Conservation (phyloP, 2,329 filamentous ascomycete genomes). For the Stagonosporopsis vannaccii region DNA sequence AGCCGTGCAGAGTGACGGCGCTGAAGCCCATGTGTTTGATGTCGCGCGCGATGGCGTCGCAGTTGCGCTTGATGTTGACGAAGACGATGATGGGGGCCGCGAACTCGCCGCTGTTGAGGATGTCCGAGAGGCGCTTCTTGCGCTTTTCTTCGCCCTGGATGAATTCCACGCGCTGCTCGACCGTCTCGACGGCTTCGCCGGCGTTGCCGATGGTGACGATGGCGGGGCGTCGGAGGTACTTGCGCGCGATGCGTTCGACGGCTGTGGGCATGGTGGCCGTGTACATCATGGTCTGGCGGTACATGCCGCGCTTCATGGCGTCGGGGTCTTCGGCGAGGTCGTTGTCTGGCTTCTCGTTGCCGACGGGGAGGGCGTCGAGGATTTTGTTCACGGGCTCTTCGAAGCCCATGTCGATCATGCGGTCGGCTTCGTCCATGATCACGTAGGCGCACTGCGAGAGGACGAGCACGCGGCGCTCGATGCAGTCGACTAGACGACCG, state of each 20-base stretch:
- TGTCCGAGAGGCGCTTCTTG: constrained; percentile 94
- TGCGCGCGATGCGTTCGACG: constrained; percentile 95
- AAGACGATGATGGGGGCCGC: constrained; percentile 95
- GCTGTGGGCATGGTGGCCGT: constrained; percentile 95
- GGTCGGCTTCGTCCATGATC: constrained; percentile 99
- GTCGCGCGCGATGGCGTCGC: constrained; percentile 90
- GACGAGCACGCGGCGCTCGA: constrained; percentile 89
- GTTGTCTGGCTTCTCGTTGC: constrained; percentile 93
- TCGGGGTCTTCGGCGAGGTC: constrained; percentile 87
- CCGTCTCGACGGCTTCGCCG: constrained; percentile 95
- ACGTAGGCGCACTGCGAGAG: constrained; percentile 97
- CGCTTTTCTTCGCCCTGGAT: constrained; percentile 89
- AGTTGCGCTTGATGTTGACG: constrained; percentile 99
- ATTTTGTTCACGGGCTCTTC: constrained; percentile 98
- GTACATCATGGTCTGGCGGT: constrained; percentile 99
- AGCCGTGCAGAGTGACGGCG: constrained; percentile 89
- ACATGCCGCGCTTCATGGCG: constrained; percentile 85
- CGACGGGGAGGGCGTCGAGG: constrained; percentile 87
- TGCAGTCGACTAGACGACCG: constrained; percentile 94
- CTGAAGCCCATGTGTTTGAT: constrained; percentile 94
- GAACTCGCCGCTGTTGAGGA: constrained; percentile 82
- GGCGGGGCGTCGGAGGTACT: constrained; percentile 91
- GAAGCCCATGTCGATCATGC: constrained; percentile 98
- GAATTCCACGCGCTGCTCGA: constrained; percentile 96
- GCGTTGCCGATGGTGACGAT: constrained; percentile 94